These are phyloP conservation scores for Pythium rishiriense DNA, from an alignment of 352 stramenopile species.

Conservation along the genomic window DNA sequence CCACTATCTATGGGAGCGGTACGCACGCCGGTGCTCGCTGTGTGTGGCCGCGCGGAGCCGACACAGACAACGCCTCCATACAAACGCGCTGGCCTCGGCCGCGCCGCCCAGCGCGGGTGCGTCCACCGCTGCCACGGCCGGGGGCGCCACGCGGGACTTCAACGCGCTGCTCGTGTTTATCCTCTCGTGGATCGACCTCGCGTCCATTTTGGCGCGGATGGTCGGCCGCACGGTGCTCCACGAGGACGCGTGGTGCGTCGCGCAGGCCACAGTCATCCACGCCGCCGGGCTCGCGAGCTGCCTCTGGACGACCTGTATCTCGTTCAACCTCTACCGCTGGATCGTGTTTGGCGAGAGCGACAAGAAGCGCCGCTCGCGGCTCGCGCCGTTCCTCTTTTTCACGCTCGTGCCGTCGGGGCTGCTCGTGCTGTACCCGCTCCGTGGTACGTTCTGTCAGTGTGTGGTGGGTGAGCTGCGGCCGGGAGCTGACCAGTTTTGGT, in stretches of 20 bases:
- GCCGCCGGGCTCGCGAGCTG: constrained; percentile 54
- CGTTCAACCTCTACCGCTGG: constrained; percentile 83
- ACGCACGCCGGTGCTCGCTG: constrained; percentile 15
- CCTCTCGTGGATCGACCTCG: constrained; percentile 69
- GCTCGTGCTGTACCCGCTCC: constrained; percentile 58
- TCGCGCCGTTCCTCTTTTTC: constrained; percentile 53
- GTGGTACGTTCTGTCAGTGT: constrained; percentile 33
- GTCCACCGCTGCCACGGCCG: constrained; percentile 2
- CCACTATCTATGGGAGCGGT: constrained; percentile 53
- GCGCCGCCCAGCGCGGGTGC: neutral
- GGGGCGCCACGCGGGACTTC: constrained; percentile 42
- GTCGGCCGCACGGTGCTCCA: constrained; percentile 51
- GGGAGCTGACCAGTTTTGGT: constrained; percentile 1
- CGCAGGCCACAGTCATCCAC: constrained; percentile 65
- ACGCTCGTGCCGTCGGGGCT: constrained; percentile 50
- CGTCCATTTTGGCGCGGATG: constrained; percentile 50
- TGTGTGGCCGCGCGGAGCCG: neutral
- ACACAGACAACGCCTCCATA: neutral
- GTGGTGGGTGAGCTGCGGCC: neutral
- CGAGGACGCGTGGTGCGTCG: constrained; percentile 43
- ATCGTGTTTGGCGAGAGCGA: constrained; percentile 72
- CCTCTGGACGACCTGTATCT: constrained; percentile 77
- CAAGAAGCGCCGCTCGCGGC: constrained; percentile 57
- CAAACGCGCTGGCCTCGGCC: neutral
- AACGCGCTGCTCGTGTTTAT: constrained; percentile 70